phyloP scores from a whole-genome alignment of 2,329 filamentous ascomycete species.

The Colletotrichum sp. region DNA sequence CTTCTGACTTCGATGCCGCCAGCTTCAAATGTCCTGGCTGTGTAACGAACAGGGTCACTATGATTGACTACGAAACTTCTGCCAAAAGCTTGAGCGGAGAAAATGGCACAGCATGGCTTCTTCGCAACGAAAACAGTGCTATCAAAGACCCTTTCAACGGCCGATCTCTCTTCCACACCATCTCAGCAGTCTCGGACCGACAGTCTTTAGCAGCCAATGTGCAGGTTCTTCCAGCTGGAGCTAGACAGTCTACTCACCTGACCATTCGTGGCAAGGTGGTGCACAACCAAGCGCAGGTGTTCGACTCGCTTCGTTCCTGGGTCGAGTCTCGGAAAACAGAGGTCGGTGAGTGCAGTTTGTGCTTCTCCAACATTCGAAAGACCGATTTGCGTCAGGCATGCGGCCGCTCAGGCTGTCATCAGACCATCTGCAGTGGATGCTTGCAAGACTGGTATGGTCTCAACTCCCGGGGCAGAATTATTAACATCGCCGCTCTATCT shows the following conservation, averaged over 20 bases:
- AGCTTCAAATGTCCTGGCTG: slow-evolving; percentile 49
- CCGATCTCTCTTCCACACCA: slow-evolving; percentile 42
- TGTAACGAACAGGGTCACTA: slow-evolving; percentile 33
- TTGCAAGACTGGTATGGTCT: slow-evolving; percentile 49
- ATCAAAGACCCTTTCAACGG: slow-evolving; percentile 41
- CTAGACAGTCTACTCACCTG: slow-evolving; percentile 21
- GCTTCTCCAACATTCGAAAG: slow-evolving; percentile 44
- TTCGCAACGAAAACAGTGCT: slow-evolving; percentile 41
- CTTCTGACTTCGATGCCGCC: slow-evolving; percentile 29
- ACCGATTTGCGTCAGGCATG: slow-evolving; percentile 45
- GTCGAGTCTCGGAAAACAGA: slow-evolving; percentile 41
- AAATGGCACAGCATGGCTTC: slow-evolving; percentile 48
- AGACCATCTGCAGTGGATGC: slow-evolving; percentile 47
- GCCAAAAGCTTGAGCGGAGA: slow-evolving; percentile 40
- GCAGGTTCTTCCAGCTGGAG: slow-evolving; percentile 32
- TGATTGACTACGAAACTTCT: slow-evolving; percentile 41
- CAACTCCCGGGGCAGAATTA: slow-evolving; percentile 45
- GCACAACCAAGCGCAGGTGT: slow-evolving; percentile 41
- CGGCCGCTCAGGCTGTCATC: slow-evolving; percentile 47
- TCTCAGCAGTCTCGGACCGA: slow-evolving; percentile 34
- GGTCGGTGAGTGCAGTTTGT: slow-evolving; percentile 47
- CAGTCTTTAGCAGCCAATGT: slow-evolving; percentile 40
- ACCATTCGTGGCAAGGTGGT: slow-evolving; percentile 44
- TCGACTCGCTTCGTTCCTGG: slow-evolving; percentile 38
- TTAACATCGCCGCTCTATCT: slow-evolving; percentile 52